Evolutionary conservation across 2,329 filamentous ascomycete genomes (phyloP), one percentile per base, ranked within the genome.

Genomic region (Pseudogymnoascus sp.): DNA sequence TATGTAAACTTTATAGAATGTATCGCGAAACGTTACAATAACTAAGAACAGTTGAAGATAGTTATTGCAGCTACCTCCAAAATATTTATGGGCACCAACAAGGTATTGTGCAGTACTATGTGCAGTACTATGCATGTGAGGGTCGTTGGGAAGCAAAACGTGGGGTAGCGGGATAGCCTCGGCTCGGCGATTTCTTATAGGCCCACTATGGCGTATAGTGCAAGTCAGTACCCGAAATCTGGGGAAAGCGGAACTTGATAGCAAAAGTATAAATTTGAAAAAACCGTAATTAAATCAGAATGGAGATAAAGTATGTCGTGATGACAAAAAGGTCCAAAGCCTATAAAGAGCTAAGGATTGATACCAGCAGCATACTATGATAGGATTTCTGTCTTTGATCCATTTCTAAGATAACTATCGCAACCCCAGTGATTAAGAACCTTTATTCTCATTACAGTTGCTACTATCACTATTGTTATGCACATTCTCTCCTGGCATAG

Each of bases 151-250:
- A 29, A 55, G n/a, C 9, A 33, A 15, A 33, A 18, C 48, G 48
- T 55, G 48, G 29, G 48, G 48, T 55, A 33, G 29, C 10, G 27
- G 48, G 48, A 55, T 55, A 21, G 48, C 48, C 48, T 55, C 48
- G 48, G 48, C 48, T 55, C 48, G 48, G 48, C 48, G 48, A 55
- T 55, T 52, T 55, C 48, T 55, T 33, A 55, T 33, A 55, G 48
- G n/a, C 29, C 48, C 48, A 55, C 48, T 7, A 33, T 55, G 48
- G 48, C 48, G n/a, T 33, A 31, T 27, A 25, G n/a, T 21, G 21
- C 21, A 21, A 2, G 42, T 55, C 29, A 55, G 29, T 33, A 31
- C 29, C 48, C 29, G 48, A 55, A 55, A 55, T 55, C 45, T 2
- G 45, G 45, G 45, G 45, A 9, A 48, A 29, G 42, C 6, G 25